Evolutionary conservation across 169 alveolate genomes (phyloP).

Genomic region (Cyclospora cayetanensis): DNA sequence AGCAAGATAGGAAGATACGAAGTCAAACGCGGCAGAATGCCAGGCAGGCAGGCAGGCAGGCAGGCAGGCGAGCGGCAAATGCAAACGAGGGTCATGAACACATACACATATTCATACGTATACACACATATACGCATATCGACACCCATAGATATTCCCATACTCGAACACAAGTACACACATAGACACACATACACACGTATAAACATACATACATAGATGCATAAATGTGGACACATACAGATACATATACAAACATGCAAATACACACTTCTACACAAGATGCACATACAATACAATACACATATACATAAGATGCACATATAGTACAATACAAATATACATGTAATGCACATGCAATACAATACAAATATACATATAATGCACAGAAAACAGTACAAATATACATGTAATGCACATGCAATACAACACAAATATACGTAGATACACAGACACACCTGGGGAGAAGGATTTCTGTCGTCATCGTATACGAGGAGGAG

Average conservation of each 20-base stretch:
- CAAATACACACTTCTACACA: background rate
- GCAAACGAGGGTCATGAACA: background rate
- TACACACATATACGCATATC: too few species aligned
- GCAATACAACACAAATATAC: background rate
- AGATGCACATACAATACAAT: background rate
- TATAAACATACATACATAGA: background rate
- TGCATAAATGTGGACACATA: background rate
- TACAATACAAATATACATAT: too few species aligned
- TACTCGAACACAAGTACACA: background rate
- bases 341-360: background rate
- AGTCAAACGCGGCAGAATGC: background rate
- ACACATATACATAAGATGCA: background rate
- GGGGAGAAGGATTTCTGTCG: conserved; percentile 79
- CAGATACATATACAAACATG: too few species aligned
- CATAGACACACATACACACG: background rate
- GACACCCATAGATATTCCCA: background rate
- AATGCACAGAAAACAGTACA: background rate
- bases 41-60: background rate
- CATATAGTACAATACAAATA: background rate
- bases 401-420: background rate
- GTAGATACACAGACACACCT: background rate
- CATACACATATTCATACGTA: background rate
- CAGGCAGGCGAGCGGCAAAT: background rate
- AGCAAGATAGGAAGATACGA: too few species aligned
- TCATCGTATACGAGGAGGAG: conserved; percentile 78